Conservation (phyloP, 225 moss, liverwort and hornwort genomes). For the Straminergon stramineum region DNA sequence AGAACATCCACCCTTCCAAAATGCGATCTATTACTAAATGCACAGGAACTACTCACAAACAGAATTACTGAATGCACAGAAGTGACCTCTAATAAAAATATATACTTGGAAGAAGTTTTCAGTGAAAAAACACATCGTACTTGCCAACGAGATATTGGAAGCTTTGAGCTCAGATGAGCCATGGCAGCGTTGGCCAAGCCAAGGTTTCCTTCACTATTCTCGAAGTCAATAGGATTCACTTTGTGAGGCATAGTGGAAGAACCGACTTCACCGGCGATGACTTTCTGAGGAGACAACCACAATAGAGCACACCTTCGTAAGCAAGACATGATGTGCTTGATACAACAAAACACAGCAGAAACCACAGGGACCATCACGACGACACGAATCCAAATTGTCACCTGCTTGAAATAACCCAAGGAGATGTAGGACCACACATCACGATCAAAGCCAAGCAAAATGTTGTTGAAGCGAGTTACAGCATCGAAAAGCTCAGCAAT, state of each 20-base stretch:
- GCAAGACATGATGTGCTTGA: not conserved
- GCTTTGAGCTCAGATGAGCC: constrained; percentile 67
- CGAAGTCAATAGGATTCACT: constrained; percentile 96
- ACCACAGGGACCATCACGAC: not conserved
- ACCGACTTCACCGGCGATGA: constrained; percentile 81
- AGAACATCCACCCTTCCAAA: not conserved
- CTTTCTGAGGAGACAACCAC: constrained; percentile 46
- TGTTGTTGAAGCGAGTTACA: constrained; percentile 68
- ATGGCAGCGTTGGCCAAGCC: constrained; percentile 75
- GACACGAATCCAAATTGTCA: not conserved
- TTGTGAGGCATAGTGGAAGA: constrained; percentile 96
- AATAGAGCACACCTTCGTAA: not conserved
- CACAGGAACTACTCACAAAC: constrained; percentile 1
- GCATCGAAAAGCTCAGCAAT: constrained; percentile 76
- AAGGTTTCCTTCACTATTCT: constrained; percentile 94
- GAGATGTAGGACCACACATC: constrained; percentile 95
- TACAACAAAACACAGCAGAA: not conserved
- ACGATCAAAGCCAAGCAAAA: constrained; percentile 73
- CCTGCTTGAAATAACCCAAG: constrained; percentile 87
- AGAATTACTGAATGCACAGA: not conserved
- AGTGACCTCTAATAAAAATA: not conserved
- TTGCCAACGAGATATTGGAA: constrained; percentile 91
- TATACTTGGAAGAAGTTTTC: not conserved
- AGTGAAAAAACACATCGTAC: constrained; percentile 14
- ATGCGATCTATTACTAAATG: not conserved